phyloP scores from a whole-genome alignment of 345 rosid species.

The Boechera divaricarpa region DNA sequence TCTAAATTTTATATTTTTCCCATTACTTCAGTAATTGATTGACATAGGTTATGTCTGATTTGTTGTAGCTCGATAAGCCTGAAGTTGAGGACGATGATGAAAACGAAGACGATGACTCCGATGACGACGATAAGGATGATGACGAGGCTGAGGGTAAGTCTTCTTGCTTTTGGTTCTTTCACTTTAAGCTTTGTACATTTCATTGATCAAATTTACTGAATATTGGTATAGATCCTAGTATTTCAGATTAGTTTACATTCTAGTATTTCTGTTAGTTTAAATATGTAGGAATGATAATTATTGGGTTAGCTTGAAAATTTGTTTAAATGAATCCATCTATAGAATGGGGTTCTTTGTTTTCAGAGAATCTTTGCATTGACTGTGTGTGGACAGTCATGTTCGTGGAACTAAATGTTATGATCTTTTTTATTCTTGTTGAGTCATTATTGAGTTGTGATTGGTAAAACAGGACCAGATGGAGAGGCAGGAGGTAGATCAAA shows the following conservation, averaged over 20 bases:
- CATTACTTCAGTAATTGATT: not conserved
- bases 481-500: conserved; percentile 73
- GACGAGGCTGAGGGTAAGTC: conserved; percentile 64
- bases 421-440: conserved; percentile 8
- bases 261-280: not conserved
- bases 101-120: conserved; percentile 67
- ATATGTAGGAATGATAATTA: not conserved
- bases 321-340: not conserved
- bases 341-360: not conserved
- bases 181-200: not conserved
- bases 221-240: not conserved
- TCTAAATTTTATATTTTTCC: not conserved
- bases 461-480: conserved; percentile 53
- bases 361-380: not conserved
- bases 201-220: not conserved
- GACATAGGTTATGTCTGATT: not conserved
- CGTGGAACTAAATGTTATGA: not conserved
- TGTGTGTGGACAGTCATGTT: not conserved
- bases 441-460: not conserved
- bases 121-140: conserved; percentile 61
- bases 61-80: conserved; percentile 69
- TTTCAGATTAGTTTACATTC: no score
- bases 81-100: conserved; percentile 72
- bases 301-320: not conserved
- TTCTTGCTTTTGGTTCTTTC: not conserved